These are phyloP conservation scores for Sporisorium graminicola DNA, from an alignment of 1,284 basidiomycete species.

Conservation along the genomic window DNA sequence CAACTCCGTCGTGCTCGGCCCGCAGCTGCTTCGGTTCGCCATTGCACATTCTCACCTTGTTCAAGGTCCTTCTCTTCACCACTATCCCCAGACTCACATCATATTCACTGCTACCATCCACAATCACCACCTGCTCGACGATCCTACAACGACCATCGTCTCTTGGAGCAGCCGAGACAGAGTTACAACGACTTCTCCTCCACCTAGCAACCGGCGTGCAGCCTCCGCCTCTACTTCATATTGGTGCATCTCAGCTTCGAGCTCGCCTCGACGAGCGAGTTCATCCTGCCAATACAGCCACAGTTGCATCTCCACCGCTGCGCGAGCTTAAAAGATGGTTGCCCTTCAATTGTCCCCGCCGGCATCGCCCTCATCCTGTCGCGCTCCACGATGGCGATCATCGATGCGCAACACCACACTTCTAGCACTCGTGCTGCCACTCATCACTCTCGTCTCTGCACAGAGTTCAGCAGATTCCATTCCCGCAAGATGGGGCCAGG, in stretches of 20 bases:
- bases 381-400: neutral
- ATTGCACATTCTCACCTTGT: neutral
- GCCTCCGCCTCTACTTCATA: conserved; percentile 36
- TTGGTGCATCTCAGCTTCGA: conserved; percentile 23
- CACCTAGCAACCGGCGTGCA: conserved; percentile 26
- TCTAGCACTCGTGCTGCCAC: conserved; percentile 7
- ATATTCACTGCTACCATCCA: neutral
- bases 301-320: neutral
- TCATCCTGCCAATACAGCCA: conserved; percentile 15
- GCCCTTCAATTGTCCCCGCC: neutral
- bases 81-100: conserved; percentile 10
- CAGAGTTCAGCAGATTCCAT: conserved; percentile 9
- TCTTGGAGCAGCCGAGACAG: neutral
- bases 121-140: neutral
- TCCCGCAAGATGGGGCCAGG: conserved; percentile 59
- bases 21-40: conserved; percentile 4
- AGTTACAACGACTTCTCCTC: conserved; percentile 11
- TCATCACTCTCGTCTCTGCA: conserved; percentile 20
- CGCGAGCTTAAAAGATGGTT: conserved; percentile 9
- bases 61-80: conserved; percentile 5
- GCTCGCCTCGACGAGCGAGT: conserved; percentile 41
- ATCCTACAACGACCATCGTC: neutral
- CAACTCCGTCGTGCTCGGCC: conserved; percentile 18
- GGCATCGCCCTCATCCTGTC: neutral
- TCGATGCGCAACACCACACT: neutral